Percentiles rank a stretch among this genome's conserved stretches.
Evolutionary conservation across 371 early-diverging fungal genomes (phyloP).

Genomic region (Capillidium heterosporum): DNA sequence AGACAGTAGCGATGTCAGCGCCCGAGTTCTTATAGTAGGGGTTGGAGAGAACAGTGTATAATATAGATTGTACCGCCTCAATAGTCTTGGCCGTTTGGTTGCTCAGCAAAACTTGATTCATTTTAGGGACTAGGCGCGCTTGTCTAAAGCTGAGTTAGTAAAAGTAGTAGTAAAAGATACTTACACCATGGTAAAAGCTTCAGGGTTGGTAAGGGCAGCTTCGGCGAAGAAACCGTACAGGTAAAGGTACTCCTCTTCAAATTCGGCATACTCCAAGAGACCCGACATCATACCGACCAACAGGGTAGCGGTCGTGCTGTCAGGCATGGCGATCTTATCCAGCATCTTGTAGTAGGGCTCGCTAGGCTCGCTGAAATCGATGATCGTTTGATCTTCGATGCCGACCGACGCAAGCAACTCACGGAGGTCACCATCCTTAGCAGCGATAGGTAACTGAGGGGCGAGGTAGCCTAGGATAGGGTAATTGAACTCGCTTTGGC

Average conservation of each 20-base stretch:
- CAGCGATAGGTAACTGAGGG: conserved; percentile 47
- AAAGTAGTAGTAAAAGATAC: conserved; percentile 8
- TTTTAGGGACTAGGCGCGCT: conserved; percentile 49
- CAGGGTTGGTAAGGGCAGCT: conserved; percentile 52
- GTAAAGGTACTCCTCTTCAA: conserved; percentile 64
- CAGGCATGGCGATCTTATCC: conserved; percentile 40
- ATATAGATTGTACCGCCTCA: conserved; percentile 54
- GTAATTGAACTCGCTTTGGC: conserved; percentile 13
- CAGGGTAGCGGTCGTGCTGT: conserved; percentile 47
- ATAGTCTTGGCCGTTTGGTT: conserved; percentile 47
- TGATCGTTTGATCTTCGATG: conserved; percentile 21
- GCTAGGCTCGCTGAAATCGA: conserved; percentile 21
- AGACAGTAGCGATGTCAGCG: conserved; percentile 19
- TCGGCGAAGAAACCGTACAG: conserved; percentile 71
- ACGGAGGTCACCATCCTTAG: conserved; percentile 34
- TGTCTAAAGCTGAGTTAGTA: conserved; percentile 20
- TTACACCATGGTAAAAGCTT: conserved; percentile 55
- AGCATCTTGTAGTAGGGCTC: conserved; percentile 37
- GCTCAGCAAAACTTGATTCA: conserved; percentile 50
- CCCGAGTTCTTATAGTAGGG: conserved; percentile 23
- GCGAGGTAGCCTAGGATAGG: conserved; percentile 52
- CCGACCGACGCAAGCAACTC: conserved; percentile 39
- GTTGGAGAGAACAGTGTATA: conserved; percentile 53
- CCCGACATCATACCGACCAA: conserved; percentile 57
- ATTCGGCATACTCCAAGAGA: conserved; percentile 64